Conservation (phyloP, 495 filamentous ascomycete genomes). For the Tuber aestivum region DNA sequence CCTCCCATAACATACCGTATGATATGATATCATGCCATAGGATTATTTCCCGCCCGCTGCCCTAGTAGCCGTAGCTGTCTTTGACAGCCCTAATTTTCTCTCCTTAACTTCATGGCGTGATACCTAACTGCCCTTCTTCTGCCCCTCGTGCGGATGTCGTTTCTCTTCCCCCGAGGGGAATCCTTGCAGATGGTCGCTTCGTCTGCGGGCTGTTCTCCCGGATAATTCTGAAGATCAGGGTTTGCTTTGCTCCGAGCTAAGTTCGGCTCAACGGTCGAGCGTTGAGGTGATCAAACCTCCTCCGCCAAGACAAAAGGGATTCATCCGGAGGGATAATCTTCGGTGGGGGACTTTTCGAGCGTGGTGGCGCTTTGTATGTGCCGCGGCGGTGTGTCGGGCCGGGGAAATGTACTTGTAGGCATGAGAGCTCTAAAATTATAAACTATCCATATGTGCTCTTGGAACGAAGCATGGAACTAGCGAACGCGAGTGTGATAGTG, state of each 20-base stretch:
- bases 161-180: background rate
- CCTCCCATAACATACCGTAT: background rate
- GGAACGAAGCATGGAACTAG: background rate
- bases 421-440: background rate
- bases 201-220: background rate
- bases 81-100: background rate
- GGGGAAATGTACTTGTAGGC: background rate
- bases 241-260: conserved; percentile 1
- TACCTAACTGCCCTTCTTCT: background rate
- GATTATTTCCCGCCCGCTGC: background rate
- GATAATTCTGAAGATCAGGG: background rate
- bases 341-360: background rate
- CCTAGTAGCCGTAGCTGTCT: background rate
- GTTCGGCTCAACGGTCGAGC: background rate
- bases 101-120: background rate
- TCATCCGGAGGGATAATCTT: background rate
- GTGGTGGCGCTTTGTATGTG: background rate
- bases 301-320: background rate
- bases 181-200: background rate
- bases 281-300: background rate
- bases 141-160: background rate
- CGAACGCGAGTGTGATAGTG: background rate
- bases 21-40: no score
- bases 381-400: background rate
- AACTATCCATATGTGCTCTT: background rate